Evolutionary conservation across 2,329 filamentous ascomycete species (phyloP).

Genomic region (Talaromyces atroroseus): DNA sequence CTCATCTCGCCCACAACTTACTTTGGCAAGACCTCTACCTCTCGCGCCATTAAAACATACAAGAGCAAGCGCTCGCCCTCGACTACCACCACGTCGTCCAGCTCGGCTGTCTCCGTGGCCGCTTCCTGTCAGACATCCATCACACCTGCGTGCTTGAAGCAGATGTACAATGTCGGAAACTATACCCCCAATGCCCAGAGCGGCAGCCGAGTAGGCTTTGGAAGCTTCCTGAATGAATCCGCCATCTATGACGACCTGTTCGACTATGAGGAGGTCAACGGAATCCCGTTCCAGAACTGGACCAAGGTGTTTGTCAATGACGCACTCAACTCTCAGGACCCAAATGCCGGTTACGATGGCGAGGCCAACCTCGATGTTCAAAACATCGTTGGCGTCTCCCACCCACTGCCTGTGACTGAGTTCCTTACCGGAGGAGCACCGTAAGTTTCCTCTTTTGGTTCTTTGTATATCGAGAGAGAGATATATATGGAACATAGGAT

Average conservation of each 20-base stretch:
- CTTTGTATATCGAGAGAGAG: no score
- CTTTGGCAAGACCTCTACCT: constrained; percentile 37
- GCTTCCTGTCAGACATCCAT: constrained; percentile 31
- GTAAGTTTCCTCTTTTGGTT: constrained; percentile 30
- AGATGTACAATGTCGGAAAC: constrained; percentile 45
- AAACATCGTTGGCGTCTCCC: constrained; percentile 53
- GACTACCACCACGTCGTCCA: background rate
- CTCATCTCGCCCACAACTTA: constrained; percentile 50
- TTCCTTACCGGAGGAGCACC: constrained; percentile 55
- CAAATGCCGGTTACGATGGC: constrained; percentile 33
- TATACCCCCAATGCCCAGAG: constrained; percentile 42
- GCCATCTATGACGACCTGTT: constrained; percentile 45
- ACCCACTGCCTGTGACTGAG: constrained; percentile 50
- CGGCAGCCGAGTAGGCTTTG: constrained; percentile 48
- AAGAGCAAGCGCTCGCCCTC: constrained; percentile 10
- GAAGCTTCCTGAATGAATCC: constrained; percentile 49
- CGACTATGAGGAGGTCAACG: constrained; percentile 34
- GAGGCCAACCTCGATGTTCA: constrained; percentile 64
- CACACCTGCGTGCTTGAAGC: constrained; percentile 45
- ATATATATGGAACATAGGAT: no score
- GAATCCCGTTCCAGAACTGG: constrained; percentile 49
- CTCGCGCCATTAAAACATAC: constrained; percentile 5
- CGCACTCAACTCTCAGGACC: constrained; percentile 47
- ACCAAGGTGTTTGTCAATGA: constrained; percentile 52
- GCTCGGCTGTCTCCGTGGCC: constrained; percentile 18